These are phyloP conservation scores for Tuber umbilicatum DNA, from an alignment of 495 filamentous ascomycete genomes.

Conservation along the genomic window DNA sequence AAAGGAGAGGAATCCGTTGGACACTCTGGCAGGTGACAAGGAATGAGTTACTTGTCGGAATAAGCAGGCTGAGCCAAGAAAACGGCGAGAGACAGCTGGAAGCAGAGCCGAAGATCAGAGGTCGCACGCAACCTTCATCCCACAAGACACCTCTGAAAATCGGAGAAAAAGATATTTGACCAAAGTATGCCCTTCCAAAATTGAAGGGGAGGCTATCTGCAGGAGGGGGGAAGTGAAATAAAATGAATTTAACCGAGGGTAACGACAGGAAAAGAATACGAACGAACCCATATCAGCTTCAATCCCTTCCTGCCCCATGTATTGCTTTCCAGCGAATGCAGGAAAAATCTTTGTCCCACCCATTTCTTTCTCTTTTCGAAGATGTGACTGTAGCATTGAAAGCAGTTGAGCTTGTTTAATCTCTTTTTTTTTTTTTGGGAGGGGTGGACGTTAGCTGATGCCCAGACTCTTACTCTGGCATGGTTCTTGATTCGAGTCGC, in stretches of 20 bases:
- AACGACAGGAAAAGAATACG: slow-evolving; percentile 7
- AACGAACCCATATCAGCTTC: slow-evolving; percentile 22
- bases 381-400: slow-evolving; percentile 20
- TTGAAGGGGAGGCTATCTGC: not conserved
- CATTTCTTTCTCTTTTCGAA: slow-evolving; percentile 14
- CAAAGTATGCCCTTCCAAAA: not conserved
- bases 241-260: slow-evolving; percentile 2
- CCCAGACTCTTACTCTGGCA: not conserved
- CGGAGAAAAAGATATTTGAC: not conserved
- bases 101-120: not conserved
- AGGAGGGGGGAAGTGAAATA: not conserved
- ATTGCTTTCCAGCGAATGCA: slow-evolving; percentile 16
- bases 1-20: not conserved
- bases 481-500: not conserved
- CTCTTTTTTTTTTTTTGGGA: slow-evolving; percentile 12
- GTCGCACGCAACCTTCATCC: not conserved
- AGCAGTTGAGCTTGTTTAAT: slow-evolving; percentile 11
- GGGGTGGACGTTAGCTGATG: not conserved
- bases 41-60: not conserved
- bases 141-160: not conserved
- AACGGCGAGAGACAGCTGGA: not conserved
- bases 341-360: slow-evolving; percentile 18
- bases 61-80: slow-evolving; percentile 2
- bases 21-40: not conserved
- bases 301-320: slow-evolving; percentile 16